Base-by-base conservation (phyloP, 345 rosid genomes). In the Turnera subulata region DNA sequence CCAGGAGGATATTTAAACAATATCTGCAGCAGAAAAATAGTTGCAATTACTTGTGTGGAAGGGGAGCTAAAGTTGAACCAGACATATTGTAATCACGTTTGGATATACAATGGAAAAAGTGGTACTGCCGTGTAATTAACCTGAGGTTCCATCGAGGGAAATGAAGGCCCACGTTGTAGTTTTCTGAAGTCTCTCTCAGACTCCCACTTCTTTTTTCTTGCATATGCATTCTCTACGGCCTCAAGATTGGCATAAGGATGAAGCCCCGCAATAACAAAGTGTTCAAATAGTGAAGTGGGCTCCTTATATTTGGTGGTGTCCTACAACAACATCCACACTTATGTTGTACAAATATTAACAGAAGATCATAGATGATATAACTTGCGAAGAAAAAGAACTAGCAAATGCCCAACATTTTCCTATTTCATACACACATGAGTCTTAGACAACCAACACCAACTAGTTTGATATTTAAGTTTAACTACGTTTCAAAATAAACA, bases 1-100 rank as follows among this genome's bases (percentile, higher is more conserved):
- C 94, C 93, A 58, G 84, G 99, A 72, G 99, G 99, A 58, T 93
- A 89, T 69, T 76, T 82, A 62, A 89, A 93, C 52, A 93, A 86
- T 61, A 89, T 59, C 97, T 93, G 84, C 38, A 54, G 39, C 26
- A 63, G 56, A 39, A 58, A 60, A 55, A 33, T 50, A 50, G 50
- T 61, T 23, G 33, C 50, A 22, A 44, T 58, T 63, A 60, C 44
- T 38, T 26, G 38, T 5, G 66, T 22, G 33, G 39, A 20, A 62
- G 25, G 45, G 37, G n/a, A 32, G 20, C 62, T 22, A 2, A 25
- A 49, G 57, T n/a, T 33, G 43, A 23, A 53, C 14, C 6, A 20
- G 33, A 50, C 11, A 13, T 24, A 6, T 15, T 17, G 21, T 26
- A 61, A 46, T 50, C 50, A 44, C 18, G 56, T 42, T 21, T 29